A percentile compares a stretch with the other conserved stretches of the same genome.
Evolutionary conservation across 306 rosid genomes (phyloP).

Genomic region (Cotoneaster glaucophyllus): DNA sequence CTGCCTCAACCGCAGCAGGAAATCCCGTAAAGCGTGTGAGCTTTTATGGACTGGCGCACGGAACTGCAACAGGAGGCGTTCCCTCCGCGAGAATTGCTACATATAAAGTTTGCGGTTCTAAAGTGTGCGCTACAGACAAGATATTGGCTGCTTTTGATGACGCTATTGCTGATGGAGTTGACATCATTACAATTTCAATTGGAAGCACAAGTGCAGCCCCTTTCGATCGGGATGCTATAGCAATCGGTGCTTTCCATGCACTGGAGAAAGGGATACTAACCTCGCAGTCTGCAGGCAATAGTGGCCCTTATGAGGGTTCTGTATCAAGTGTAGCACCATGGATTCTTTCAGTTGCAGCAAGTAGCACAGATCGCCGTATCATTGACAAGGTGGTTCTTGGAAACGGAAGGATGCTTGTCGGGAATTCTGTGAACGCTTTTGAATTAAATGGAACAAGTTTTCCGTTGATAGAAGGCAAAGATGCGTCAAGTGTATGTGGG

Average conservation of each 20-base stretch:
- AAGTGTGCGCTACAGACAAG: background rate
- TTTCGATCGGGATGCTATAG: background rate
- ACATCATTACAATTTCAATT: slow-evolving; percentile 17
- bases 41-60: background rate
- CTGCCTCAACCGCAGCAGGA: slow-evolving; percentile 15
- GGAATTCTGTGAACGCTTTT: no score
- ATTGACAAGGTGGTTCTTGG: no score
- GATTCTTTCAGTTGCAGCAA: no score
- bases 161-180: slow-evolving; percentile 29
- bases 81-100: slow-evolving; percentile 14
- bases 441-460: no score
- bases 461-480: no score
- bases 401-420: no score
- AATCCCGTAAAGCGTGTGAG: background rate
- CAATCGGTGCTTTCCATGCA: slow-evolving; percentile 2
- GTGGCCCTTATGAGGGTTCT: background rate
- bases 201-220: background rate
- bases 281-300: background rate
- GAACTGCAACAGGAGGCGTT: slow-evolving; percentile 14
- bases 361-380: no score
- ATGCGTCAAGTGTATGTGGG: no score
- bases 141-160: slow-evolving; percentile 33
- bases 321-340: background rate
- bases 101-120: slow-evolving; percentile 7
- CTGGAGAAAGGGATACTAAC: background rate